A percentile compares a stretch with the other conserved stretches of the same genome.
phyloP scores from a whole-genome alignment of 805 yeast species.

The Candida nitratophila region DNA sequence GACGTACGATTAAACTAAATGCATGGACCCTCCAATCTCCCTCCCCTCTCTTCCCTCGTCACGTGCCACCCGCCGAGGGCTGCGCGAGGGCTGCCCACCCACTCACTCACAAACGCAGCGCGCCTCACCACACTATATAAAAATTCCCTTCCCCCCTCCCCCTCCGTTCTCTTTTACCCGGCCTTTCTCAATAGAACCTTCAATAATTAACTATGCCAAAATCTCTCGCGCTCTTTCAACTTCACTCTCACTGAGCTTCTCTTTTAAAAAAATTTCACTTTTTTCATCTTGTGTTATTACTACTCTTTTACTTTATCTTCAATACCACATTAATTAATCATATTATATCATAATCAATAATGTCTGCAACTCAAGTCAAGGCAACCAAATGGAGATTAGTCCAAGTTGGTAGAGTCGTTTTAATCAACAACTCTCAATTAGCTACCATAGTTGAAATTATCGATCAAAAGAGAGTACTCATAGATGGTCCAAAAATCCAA shows the following conservation, averaged over 20 bases:
- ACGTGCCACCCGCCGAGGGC: background rate
- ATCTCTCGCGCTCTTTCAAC: no score
- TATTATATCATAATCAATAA: conserved; percentile 20
- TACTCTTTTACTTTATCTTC: background rate
- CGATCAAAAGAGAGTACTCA: conserved; percentile 96
- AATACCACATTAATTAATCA: background rate
- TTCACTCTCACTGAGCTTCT: no score
- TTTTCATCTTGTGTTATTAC: background rate
- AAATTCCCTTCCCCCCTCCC: no score
- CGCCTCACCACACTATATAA: no score
- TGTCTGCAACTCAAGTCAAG: conserved; percentile 64
- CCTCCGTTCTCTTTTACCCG: no score
- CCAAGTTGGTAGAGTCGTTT: conserved; percentile 98
- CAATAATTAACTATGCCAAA: no score
- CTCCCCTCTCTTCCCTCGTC: background rate
- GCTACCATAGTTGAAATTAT: conserved; percentile 98
- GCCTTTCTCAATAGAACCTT: no score
- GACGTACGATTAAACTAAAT: no score
- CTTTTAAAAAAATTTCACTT: background rate
- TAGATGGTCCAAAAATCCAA: conserved; percentile 94
- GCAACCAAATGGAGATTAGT: conserved; percentile 99
- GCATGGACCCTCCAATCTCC: no score
- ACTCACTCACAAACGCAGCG: no score
- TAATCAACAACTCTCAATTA: conserved; percentile 83
- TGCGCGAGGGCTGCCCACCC: background rate